Conservation (phyloP, 1,139 yeast species). For the Hanseniaspora sp. region DNA sequence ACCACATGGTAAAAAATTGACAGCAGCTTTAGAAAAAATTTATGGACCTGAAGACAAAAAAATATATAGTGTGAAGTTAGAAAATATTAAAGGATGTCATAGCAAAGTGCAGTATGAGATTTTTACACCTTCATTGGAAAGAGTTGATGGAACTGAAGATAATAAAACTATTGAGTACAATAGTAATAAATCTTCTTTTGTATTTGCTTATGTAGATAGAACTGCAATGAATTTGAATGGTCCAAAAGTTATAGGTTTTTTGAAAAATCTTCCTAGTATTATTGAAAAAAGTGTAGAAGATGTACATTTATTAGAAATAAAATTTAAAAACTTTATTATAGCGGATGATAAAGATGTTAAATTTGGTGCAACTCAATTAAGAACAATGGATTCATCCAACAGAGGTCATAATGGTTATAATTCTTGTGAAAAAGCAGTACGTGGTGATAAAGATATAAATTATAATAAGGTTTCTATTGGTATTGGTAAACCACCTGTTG, state of each 20-base stretch:
- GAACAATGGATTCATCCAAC: slow-evolving; percentile 46
- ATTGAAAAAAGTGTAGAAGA: slow-evolving; percentile 18
- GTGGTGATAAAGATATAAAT: slow-evolving; percentile 31
- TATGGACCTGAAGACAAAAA: background rate
- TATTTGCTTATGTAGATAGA: slow-evolving; percentile 1
- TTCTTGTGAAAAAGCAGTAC: slow-evolving; percentile 41
- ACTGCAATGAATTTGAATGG: slow-evolving; percentile 55
- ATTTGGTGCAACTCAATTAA: slow-evolving; percentile 51
- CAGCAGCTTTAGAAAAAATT: background rate
- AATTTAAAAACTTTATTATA: slow-evolving; percentile 34
- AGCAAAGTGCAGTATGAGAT: slow-evolving; percentile 16
- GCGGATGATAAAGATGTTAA: slow-evolving; percentile 68
- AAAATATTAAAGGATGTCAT: slow-evolving; percentile 24
- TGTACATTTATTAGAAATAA: slow-evolving; percentile 24
- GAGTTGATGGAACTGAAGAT: background rate
- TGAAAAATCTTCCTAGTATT: slow-evolving; percentile 31
- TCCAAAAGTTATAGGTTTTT: slow-evolving; percentile 37
- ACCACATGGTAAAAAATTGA: background rate
- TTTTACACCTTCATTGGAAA: background rate
- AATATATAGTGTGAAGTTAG: slow-evolving; percentile 3
- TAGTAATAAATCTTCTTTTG: background rate
- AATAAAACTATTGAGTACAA: background rate
- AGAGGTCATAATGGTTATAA: slow-evolving; percentile 67
- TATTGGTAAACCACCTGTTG: slow-evolving; percentile 50
- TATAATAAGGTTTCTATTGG: slow-evolving; percentile 51